Percentiles rank a stretch among this genome's conserved stretches.
These are phyloP conservation scores for Drechslerella dactyloides DNA, from an alignment of 2,329 filamentous ascomycete genomes.

Conservation along the genomic window DNA sequence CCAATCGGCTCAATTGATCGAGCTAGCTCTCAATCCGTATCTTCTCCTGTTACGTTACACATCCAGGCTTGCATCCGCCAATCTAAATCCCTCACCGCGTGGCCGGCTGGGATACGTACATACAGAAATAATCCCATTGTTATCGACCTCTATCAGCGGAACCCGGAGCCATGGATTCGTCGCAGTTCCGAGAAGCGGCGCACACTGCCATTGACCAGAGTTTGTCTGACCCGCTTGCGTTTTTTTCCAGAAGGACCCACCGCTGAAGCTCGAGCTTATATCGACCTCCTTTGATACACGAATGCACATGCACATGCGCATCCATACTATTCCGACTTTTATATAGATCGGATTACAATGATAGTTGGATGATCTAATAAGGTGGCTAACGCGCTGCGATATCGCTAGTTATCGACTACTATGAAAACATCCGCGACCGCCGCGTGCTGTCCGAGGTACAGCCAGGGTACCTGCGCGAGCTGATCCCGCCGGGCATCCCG, in stretches of 20 bases:
- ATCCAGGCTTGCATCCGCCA: not conserved
- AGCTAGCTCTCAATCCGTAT: too few species aligned
- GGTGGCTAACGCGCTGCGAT: not conserved
- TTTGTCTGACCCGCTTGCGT: conserved; percentile 60
- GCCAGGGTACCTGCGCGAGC: conserved; percentile 82
- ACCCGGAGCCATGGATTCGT: conserved; percentile 70
- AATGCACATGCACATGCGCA: too few species aligned
- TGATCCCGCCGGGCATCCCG: conserved; percentile 73
- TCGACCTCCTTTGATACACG: not conserved
- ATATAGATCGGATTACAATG: too few species aligned
- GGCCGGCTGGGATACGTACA: conserved; percentile 1
- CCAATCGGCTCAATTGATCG: too few species aligned
- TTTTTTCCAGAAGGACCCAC: conserved; percentile 1
- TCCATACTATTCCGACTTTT: too few species aligned
- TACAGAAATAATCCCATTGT: too few species aligned
- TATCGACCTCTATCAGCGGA: not conserved
- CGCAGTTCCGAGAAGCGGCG: conserved; percentile 78
- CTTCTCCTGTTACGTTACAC: too few species aligned
- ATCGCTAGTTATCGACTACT: conserved; percentile 78
- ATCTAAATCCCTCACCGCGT: conserved; percentile 13
- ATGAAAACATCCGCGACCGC: conserved; percentile 73
- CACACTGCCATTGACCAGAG: conserved; percentile 82
- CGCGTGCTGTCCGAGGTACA: conserved; percentile 78
- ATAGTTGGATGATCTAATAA: too few species aligned
- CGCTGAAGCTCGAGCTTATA: not conserved